Percentiles rank a stretch among this genome's conserved stretches.
phyloP scores from a whole-genome alignment of 371 early-diverging fungal genomes.

The Mucor lusitanicus region DNA sequence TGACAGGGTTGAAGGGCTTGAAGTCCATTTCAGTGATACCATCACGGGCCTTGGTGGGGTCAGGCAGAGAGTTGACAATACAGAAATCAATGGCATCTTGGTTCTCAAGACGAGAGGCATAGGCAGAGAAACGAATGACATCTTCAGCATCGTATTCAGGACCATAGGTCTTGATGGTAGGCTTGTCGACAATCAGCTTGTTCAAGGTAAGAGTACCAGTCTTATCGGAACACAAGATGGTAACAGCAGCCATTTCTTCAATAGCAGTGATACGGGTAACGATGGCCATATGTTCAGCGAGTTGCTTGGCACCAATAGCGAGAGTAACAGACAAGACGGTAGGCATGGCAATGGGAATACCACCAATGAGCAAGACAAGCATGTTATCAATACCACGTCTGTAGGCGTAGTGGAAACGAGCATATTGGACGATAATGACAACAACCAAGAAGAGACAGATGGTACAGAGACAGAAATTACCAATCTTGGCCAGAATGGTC shows the following conservation, averaged over 20 bases:
- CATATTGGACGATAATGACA: conserved; percentile 81
- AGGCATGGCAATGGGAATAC: conserved; percentile 80
- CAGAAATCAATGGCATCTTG: conserved; percentile 80
- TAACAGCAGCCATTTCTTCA: conserved; percentile 93
- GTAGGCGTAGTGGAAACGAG: conserved; percentile 70
- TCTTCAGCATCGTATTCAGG: conserved; percentile 56
- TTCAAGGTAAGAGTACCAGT: conserved; percentile 96
- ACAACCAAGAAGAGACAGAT: conserved; percentile 72
- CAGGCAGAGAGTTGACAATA: conserved; percentile 64
- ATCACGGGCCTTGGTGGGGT: conserved; percentile 58
- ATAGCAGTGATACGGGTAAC: conserved; percentile 86
- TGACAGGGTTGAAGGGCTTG: conserved; percentile 86
- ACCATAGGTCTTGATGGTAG: conserved; percentile 63
- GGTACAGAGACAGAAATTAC: conserved; percentile 78
- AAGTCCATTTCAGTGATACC: conserved; percentile 73
- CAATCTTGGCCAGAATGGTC: conserved; percentile 85
- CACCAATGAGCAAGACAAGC: conserved; percentile 77
- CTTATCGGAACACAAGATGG: conserved; percentile 94
- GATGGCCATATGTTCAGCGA: conserved; percentile 91
- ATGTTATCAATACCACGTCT: conserved; percentile 73
- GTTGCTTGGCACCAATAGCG: conserved; percentile 91
- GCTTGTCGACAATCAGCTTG: conserved; percentile 76
- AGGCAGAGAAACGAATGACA: conserved; percentile 62
- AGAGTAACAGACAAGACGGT: conserved; percentile 90
- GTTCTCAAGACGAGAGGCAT: conserved; percentile 70